Percentiles rank a stretch among this genome's conserved stretches.
Evolutionary conservation across 202 grass and related monocot genomes (phyloP).

Genomic region (Elaeis oleifera): DNA sequence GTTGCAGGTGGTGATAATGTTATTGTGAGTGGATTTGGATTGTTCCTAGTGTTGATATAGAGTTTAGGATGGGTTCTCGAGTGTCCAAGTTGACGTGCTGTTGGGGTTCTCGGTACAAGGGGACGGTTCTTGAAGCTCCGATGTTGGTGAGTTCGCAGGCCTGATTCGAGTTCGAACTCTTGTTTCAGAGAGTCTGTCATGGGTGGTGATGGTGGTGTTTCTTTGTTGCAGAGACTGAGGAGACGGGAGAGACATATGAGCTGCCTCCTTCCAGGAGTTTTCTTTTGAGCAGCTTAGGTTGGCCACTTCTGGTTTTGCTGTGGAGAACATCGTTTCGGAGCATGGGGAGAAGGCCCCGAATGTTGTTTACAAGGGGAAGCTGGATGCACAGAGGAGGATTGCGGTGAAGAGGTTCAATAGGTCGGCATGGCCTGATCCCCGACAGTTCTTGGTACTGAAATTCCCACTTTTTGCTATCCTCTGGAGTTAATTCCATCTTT

Average conservation of each 20-base stretch:
- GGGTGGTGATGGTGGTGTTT: slow-evolving; percentile 8
- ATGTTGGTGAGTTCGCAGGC: slow-evolving; percentile 23
- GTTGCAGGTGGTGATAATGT: background rate
- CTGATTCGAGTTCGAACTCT: background rate
- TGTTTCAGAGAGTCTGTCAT: slow-evolving; percentile 9
- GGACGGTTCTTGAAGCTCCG: slow-evolving; percentile 29
- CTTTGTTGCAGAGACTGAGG: slow-evolving; percentile 39
- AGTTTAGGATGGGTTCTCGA: slow-evolving; percentile 1
- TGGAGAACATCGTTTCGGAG: slow-evolving; percentile 91
- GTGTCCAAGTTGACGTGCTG: slow-evolving; percentile 32
- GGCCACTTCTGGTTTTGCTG: slow-evolving; percentile 70
- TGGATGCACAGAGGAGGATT: slow-evolving; percentile 69
- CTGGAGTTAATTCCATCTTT: background rate
- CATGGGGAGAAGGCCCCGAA: slow-evolving; percentile 96
- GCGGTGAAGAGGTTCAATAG: slow-evolving; percentile 90
- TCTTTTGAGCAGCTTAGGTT: slow-evolving; percentile 80
- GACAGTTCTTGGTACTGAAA: slow-evolving; percentile 80
- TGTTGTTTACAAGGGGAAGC: slow-evolving; percentile 94
- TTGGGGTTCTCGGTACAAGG: slow-evolving; percentile 47
- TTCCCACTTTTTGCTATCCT: background rate
- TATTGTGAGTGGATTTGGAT: slow-evolving; percentile 38
- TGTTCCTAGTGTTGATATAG: slow-evolving; percentile 28
- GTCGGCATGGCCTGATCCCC: slow-evolving; percentile 78
- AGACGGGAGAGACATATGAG: slow-evolving; percentile 56
- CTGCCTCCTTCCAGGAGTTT: slow-evolving; percentile 87